Percentiles rank a stretch among this genome's conserved stretches.
Evolutionary conservation across 1,284 basidiomycete genomes (phyloP).

Genomic region (Cutaneotrichosporon cutaneum): DNA sequence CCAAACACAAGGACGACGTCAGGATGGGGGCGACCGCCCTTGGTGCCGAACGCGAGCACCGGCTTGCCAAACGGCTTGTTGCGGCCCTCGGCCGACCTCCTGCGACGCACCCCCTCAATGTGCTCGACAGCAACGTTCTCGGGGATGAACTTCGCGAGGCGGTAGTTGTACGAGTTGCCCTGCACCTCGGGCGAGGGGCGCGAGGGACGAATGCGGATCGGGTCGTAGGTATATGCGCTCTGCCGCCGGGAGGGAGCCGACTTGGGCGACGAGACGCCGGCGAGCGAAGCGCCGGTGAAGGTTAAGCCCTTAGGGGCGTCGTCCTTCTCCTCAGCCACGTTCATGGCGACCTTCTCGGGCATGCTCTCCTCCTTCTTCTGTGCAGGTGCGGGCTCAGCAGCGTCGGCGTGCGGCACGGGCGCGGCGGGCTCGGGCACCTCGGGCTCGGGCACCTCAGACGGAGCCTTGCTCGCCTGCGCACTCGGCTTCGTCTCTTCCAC

Average conservation of each 20-base stretch:
- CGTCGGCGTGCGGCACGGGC: not conserved
- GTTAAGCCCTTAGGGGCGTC: constrained; percentile 7
- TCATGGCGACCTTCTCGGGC: not conserved
- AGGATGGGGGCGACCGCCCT: constrained; percentile 13
- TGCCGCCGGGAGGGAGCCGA: constrained; percentile 6
- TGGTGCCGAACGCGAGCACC: constrained; percentile 24
- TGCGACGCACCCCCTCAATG: constrained; percentile 14
- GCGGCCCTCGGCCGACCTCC: constrained; percentile 19
- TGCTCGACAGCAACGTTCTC: constrained; percentile 21
- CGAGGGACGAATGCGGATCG: constrained; percentile 15
- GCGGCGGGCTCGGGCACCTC: not conserved
- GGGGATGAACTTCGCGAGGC: constrained; percentile 19
- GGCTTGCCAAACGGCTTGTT: constrained; percentile 25
- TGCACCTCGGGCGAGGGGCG: constrained; percentile 22
- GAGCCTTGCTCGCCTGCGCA: not conserved
- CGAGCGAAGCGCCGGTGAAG: constrained; percentile 20
- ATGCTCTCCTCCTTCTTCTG: not conserved
- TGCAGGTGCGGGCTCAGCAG: not conserved
- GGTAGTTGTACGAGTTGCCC: constrained; percentile 27
- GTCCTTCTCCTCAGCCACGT: not conserved
- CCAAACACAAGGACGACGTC: constrained; percentile 13
- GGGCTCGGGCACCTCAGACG: not conserved
- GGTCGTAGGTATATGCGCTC: constrained; percentile 8
- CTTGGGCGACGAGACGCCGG: constrained; percentile 14
- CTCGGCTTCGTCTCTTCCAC: not conserved